Conservation (phyloP, 148 eudicot genomes). For the Oxyria digyna region DNA sequence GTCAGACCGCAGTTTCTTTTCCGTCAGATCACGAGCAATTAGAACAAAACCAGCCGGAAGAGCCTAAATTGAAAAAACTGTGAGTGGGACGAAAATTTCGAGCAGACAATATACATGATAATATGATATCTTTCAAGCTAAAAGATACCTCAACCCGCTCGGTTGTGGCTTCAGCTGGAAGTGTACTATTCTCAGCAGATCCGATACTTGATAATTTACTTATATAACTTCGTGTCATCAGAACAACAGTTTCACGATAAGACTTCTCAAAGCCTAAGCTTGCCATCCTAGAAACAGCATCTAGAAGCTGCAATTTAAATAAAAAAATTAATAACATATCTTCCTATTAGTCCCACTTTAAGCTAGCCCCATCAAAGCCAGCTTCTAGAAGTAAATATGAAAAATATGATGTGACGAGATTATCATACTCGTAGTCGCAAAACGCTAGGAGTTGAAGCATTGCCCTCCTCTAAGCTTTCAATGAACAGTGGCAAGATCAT, state of each 20-base stretch:
- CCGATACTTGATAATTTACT: conserved; percentile 72
- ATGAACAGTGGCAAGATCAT: conserved; percentile 78
- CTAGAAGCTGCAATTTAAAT: conserved; percentile 70
- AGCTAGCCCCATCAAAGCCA: not conserved
- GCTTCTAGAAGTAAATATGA: not conserved
- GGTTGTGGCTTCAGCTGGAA: conserved; percentile 81
- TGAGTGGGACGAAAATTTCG: conserved; percentile 23
- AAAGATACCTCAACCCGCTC: conserved; percentile 86
- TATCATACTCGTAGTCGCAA: conserved; percentile 75
- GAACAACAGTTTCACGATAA: conserved; percentile 91
- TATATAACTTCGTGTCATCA: conserved; percentile 84
- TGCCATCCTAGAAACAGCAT: conserved; percentile 94
- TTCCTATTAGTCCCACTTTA: not conserved
- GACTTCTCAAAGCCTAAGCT: conserved; percentile 97
- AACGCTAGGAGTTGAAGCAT: conserved; percentile 78
- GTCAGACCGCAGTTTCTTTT: conserved; percentile 59
- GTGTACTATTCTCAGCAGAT: conserved; percentile 84
- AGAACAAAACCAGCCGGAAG: conserved; percentile 89
- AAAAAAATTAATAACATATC: conserved; percentile 11
- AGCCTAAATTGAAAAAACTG: conserved; percentile 66
- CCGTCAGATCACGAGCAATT: conserved; percentile 61
- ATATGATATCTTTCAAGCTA: conserved; percentile 11
- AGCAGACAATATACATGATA: not conserved
- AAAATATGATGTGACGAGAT: not conserved
- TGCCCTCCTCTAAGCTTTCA: conserved; percentile 94